Evolutionary conservation across 2,329 filamentous ascomycete species (phyloP).

Genomic region (Verticillium tricorpus): DNA sequence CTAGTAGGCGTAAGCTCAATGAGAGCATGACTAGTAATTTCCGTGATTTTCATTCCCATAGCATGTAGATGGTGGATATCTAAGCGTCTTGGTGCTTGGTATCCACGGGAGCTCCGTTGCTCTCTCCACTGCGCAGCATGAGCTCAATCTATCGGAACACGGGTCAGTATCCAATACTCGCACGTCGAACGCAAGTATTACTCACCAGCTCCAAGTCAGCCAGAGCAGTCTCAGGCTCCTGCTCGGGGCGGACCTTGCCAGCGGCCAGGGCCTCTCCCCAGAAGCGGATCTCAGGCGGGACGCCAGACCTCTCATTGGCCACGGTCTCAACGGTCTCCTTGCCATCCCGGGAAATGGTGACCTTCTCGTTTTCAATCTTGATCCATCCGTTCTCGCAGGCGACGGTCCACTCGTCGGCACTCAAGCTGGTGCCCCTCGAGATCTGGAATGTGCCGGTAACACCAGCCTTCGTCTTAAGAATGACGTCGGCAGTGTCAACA

Average conservation of each 20-base stretch:
- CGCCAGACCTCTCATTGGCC: not conserved
- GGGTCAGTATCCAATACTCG: not conserved
- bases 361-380: slow-evolving; percentile 20
- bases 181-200: not conserved
- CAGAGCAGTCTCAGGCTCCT: slow-evolving; percentile 54
- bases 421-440: slow-evolving; percentile 52
- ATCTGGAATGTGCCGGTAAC: slow-evolving; percentile 51
- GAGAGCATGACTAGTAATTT: too few species aligned
- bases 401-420: slow-evolving; percentile 50
- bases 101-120: not conserved
- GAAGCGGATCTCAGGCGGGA: slow-evolving; percentile 46
- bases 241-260: slow-evolving; percentile 26
- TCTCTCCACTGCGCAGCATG: not conserved
- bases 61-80: too few species aligned
- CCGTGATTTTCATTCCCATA: too few species aligned
- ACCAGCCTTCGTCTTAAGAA: slow-evolving; percentile 49
- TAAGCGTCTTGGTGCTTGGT: not conserved
- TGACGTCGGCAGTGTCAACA: slow-evolving; percentile 61
- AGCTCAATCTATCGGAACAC: not conserved
- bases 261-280: slow-evolving; percentile 51
- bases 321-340: slow-evolving; percentile 25
- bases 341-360: slow-evolving; percentile 38
- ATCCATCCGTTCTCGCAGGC: slow-evolving; percentile 49
- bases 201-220: slow-evolving; percentile 50
- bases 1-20: too few species aligned